Base-by-base conservation (phyloP, 805 yeast species). In the Lipomyces oligophaga region DNA sequence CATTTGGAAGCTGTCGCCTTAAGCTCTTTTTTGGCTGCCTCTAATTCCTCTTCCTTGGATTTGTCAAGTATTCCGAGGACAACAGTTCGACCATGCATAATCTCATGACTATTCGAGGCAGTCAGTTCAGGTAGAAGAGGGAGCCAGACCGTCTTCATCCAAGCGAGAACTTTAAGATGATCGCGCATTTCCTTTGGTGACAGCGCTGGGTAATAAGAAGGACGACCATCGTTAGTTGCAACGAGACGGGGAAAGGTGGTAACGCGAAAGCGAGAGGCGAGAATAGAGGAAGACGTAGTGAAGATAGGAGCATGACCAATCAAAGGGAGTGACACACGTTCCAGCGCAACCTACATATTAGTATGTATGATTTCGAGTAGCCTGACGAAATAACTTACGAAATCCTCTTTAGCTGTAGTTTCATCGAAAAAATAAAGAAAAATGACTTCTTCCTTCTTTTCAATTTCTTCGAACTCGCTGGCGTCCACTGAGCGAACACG, bases 381-480 rank as follows among this genome's bases (percentile, higher is more conserved):
- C 3, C n/a, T 19, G 28, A 19, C 7, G 8, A 4, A 28, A 18
- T 15, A 22, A 33, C 52, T 38, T 39, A 47, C 50, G 58, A 69
- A 67, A 43, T 69, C 73, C 47, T 69, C 74, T 18, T 60, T 46
- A 34, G 61, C 60, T 5, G 68, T 63, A 2, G 60, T 53, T 34
- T 64, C 65, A 51, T 70, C 73, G 43, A 69, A 65, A 30, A 71
- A 60, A 49, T 65, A 71, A 22, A 71, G 57, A 51, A 67, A 67
- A 1, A 65, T 54, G 21, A 62, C 63, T 10, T 58, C 48, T 11
- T 61, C 62, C 34, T 56, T 60, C 42, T 48, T 45, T 24, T 54
- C 54, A 15, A 62, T 38, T 24, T 51, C 57, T n/a, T 52, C 57
- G 18, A 58, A 43, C 43, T 64, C 53, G 5, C 58, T 45, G 5